phyloP scores from a whole-genome alignment of 441 rosid genomes.

The Pelargonium cotyledonis region DNA sequence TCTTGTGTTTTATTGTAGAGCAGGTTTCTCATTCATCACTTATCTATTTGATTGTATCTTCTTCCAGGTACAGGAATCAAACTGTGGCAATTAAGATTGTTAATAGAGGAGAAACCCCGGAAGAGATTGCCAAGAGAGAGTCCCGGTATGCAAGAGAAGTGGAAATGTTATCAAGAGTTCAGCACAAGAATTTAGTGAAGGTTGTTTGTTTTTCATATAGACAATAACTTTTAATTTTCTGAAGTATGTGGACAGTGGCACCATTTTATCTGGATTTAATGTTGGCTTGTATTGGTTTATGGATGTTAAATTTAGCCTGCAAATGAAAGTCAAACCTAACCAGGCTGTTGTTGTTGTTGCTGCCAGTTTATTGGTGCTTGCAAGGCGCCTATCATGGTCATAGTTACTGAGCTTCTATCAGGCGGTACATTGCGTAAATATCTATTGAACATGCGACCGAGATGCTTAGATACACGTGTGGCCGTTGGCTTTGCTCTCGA shows the following conservation, averaged over 20 bases:
- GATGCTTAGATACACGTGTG: slow-evolving; percentile 52
- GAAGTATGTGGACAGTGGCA: too few relatives aligned
- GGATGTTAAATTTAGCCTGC: too few relatives aligned
- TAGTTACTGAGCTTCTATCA: slow-evolving; percentile 78
- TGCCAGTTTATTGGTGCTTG: slow-evolving; percentile 92
- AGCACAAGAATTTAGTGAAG: slow-evolving; percentile 90
- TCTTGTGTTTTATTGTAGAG: not conserved
- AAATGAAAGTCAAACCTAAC: too few relatives aligned
- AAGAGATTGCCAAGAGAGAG: slow-evolving; percentile 73
- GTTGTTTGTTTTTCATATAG: too few relatives aligned
- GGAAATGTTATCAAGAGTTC: slow-evolving; percentile 83
- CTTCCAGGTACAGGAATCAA: slow-evolving; percentile 61
- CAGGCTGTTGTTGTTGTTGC: too few relatives aligned
- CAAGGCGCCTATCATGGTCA: slow-evolving; percentile 90
- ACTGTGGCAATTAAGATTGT: slow-evolving; percentile 81
- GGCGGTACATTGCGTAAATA: slow-evolving; percentile 88
- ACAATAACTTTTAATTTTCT: too few relatives aligned
- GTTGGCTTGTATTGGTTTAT: too few relatives aligned
- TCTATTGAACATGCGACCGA: slow-evolving; percentile 60
- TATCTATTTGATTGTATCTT: not conserved
- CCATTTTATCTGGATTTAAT: too few relatives aligned
- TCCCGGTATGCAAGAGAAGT: slow-evolving; percentile 80
- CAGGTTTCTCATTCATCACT: not conserved
- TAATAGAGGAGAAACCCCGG: slow-evolving; percentile 70
- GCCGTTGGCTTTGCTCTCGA: slow-evolving; percentile 85